These are phyloP conservation scores for Furcasterigmium sp. DNA, from an alignment of 2,329 filamentous ascomycete species.

Conservation along the genomic window DNA sequence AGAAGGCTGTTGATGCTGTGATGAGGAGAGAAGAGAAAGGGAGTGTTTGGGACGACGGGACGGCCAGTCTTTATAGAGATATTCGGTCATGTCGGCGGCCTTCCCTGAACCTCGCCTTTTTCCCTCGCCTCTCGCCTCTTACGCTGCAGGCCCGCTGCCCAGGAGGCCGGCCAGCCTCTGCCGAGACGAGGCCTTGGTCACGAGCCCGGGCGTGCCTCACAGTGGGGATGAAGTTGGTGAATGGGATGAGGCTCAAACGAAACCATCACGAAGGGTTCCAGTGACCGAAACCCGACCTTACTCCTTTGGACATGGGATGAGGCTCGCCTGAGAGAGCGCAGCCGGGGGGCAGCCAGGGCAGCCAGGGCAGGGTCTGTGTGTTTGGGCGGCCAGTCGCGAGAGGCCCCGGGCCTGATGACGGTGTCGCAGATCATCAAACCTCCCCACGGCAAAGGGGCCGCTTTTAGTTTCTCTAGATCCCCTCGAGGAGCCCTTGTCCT, in stretches of 20 bases:
- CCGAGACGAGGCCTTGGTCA: neutral
- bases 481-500: neutral
- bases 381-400: neutral
- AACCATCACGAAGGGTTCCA: constrained; percentile 1
- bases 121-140: too few relatives aligned
- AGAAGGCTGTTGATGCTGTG: constrained; percentile 4
- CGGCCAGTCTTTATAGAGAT: constrained; percentile 1
- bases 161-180: too few relatives aligned
- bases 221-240: too few relatives aligned
- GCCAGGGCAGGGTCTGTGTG: neutral
- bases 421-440: neutral
- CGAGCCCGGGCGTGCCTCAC: neutral
- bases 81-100: too few relatives aligned
- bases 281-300: constrained; percentile 2
- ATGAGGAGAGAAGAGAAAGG: constrained; percentile 2
- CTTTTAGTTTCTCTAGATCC: neutral
- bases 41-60: neutral
- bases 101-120: too few relatives aligned
- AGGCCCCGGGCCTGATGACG: neutral
- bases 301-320: neutral
- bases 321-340: neutral
- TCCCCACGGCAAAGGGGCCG: neutral
- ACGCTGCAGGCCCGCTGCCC: too few relatives aligned
- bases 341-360: neutral
- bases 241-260: constrained; percentile 5